Evolutionary conservation across 2,329 filamentous ascomycete genomes (phyloP).

Genomic region (Hortaea sp.): DNA sequence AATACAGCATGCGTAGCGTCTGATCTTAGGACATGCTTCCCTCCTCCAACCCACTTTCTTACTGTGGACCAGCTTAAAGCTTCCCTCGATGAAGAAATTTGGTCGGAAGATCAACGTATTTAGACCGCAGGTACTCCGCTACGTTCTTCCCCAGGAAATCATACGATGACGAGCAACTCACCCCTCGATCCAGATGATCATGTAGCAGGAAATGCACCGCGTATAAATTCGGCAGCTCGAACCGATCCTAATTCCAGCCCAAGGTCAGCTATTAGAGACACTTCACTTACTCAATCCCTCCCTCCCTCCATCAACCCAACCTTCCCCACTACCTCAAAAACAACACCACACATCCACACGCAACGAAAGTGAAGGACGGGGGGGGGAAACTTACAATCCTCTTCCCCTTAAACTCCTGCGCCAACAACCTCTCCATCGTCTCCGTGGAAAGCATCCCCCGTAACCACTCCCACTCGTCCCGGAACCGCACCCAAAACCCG

Average conservation of each 20-base stretch:
- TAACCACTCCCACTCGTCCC: constrained; percentile 27
- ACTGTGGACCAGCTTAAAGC: constrained; percentile 6
- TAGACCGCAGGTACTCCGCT: constrained; percentile 22
- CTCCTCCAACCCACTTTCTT: no score
- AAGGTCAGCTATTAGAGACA: neutral
- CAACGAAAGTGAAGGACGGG: neutral
- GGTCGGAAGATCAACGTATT: constrained; percentile 20
- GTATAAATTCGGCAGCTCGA: constrained; percentile 22
- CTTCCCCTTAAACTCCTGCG: constrained; percentile 24
- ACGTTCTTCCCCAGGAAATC: constrained; percentile 27
- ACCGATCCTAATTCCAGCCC: constrained; percentile 17
- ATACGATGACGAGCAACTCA: constrained; percentile 21
- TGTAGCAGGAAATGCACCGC: constrained; percentile 27
- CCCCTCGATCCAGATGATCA: constrained; percentile 25
- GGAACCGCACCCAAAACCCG: constrained; percentile 30
- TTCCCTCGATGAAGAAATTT: constrained; percentile 23
- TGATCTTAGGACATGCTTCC: no score
- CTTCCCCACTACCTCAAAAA: neutral
- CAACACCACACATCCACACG: neutral
- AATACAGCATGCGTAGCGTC: no score
- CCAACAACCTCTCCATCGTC: constrained; percentile 19
- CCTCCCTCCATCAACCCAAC: neutral
- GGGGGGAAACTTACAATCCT: constrained; percentile 20
- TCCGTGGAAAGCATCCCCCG: constrained; percentile 18
- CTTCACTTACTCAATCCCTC: neutral